Evolutionary conservation across 1,284 basidiomycete species (phyloP).

Genomic region (Mycosarcoma maydis): DNA sequence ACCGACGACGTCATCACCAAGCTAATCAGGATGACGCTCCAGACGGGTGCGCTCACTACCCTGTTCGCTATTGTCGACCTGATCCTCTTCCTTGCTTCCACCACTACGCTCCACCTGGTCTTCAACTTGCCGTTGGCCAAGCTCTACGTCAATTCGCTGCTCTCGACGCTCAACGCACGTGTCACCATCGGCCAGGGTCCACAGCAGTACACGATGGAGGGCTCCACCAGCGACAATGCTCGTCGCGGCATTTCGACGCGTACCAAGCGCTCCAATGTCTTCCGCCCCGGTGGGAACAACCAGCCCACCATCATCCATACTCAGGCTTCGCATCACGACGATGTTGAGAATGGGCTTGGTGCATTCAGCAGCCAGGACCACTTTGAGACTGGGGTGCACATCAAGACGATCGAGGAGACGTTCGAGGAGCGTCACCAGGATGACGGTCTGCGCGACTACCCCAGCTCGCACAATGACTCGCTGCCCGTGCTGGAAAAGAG

Average conservation of each 20-base stretch:
- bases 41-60: slow-evolving; percentile 60
- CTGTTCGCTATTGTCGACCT: slow-evolving; percentile 58
- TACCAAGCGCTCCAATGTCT: slow-evolving; percentile 39
- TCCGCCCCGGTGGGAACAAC: slow-evolving; percentile 39
- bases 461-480: slow-evolving; percentile 47
- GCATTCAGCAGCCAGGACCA: slow-evolving; percentile 23
- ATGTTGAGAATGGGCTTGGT: slow-evolving; percentile 25
- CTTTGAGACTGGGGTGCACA: slow-evolving; percentile 50
- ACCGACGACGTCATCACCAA: slow-evolving; percentile 63
- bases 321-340: slow-evolving; percentile 33
- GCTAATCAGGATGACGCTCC: slow-evolving; percentile 59
- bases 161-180: slow-evolving; percentile 62
- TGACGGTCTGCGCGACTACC: slow-evolving; percentile 29
- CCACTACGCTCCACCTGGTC: slow-evolving; percentile 55
- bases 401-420: slow-evolving; percentile 56
- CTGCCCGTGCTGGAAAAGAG: slow-evolving; percentile 38
- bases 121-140: slow-evolving; percentile 63
- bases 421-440: slow-evolving; percentile 52
- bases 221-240: slow-evolving; percentile 37
- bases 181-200: slow-evolving; percentile 26
- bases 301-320: slow-evolving; percentile 45
- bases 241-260: slow-evolving; percentile 30
- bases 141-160: slow-evolving; percentile 63
- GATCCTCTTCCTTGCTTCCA: slow-evolving; percentile 55
- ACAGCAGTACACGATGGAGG: slow-evolving; percentile 50